Evolutionary conservation across 2,329 filamentous ascomycete species (phyloP).

Genomic region (Paradendryphiella salina): DNA sequence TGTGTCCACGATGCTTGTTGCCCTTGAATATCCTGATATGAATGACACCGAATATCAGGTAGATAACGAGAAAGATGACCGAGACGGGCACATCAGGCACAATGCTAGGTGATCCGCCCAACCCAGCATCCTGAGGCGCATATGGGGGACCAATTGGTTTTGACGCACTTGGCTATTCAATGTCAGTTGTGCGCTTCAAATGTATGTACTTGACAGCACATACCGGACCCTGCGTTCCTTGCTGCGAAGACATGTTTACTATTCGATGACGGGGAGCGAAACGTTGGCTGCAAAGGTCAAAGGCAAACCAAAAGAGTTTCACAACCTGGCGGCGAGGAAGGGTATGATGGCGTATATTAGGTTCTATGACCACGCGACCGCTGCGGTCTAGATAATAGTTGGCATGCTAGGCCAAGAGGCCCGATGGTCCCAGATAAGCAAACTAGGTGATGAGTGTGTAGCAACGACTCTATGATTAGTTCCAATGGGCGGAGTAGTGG

Average conservation of each 20-base stretch:
- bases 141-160: constrained; percentile 33
- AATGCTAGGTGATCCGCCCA: constrained; percentile 36
- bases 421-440: constrained; percentile 22
- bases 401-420: constrained; percentile 21
- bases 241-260: constrained; percentile 18
- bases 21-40: constrained; percentile 49
- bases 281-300: constrained; percentile 6
- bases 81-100: constrained; percentile 49
- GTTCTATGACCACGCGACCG: constrained; percentile 12
- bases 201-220: constrained; percentile 2
- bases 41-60: constrained; percentile 45
- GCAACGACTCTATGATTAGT: constrained; percentile 17
- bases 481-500: constrained; percentile 20
- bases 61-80: constrained; percentile 49
- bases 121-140: constrained; percentile 29
- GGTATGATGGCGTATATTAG: constrained; percentile 29
- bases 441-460: constrained; percentile 30
- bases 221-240: constrained; percentile 12
- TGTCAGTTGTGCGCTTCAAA: constrained; percentile 2
- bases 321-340: constrained; percentile 5
- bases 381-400: constrained; percentile 21
- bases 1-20: constrained; percentile 48
- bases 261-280: constrained; percentile 5
- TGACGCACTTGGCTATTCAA: constrained; percentile 12
- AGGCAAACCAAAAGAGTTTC: constrained; percentile 13